Evolutionary conservation across 306 rosid genomes (phyloP).

Genomic region (Vigna nakashimae): DNA sequence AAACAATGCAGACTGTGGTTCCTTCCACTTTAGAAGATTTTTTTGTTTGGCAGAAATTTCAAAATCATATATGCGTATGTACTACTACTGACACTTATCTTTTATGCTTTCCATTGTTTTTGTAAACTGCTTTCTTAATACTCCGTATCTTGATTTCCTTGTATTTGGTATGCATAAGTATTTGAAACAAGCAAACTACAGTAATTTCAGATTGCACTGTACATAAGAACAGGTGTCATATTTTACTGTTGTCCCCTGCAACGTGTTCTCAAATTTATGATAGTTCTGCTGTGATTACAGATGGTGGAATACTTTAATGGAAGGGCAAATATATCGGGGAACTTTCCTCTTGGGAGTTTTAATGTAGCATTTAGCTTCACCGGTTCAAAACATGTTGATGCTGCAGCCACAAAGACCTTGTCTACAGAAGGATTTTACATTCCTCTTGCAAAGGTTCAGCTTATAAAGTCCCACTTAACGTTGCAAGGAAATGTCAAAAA

Average conservation of each 20-base stretch:
- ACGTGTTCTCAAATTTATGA: conserved; percentile 27
- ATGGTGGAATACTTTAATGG: conserved; percentile 87
- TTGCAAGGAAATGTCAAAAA: conserved; percentile 70
- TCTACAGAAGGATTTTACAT: conserved; percentile 76
- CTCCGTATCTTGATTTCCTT: not conserved
- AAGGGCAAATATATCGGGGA: conserved; percentile 67
- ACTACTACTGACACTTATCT: not conserved
- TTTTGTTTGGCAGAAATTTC: conserved; percentile 22
- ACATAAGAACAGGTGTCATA: conserved; percentile 3
- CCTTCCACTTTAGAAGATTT: conserved; percentile 1
- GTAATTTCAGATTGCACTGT: conserved; percentile 9
- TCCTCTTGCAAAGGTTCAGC: conserved; percentile 82
- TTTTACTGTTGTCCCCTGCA: not conserved
- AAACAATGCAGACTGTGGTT: not conserved
- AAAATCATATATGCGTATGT: not conserved
- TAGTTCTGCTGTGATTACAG: conserved; percentile 59
- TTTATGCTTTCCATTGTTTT: not conserved
- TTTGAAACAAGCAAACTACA: conserved; percentile 22
- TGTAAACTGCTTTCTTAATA: not conserved
- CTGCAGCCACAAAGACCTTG: conserved; percentile 70
- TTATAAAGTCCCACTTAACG: conserved; percentile 53
- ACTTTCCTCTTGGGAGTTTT: conserved; percentile 82
- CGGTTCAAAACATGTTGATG: conserved; percentile 77
- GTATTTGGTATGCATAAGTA: not conserved
- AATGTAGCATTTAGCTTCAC: conserved; percentile 90